A percentile compares a stretch with the other conserved stretches of the same genome.
phyloP scores from a whole-genome alignment of 495 filamentous ascomycete species.

The Thermothielavioides terrestris region DNA sequence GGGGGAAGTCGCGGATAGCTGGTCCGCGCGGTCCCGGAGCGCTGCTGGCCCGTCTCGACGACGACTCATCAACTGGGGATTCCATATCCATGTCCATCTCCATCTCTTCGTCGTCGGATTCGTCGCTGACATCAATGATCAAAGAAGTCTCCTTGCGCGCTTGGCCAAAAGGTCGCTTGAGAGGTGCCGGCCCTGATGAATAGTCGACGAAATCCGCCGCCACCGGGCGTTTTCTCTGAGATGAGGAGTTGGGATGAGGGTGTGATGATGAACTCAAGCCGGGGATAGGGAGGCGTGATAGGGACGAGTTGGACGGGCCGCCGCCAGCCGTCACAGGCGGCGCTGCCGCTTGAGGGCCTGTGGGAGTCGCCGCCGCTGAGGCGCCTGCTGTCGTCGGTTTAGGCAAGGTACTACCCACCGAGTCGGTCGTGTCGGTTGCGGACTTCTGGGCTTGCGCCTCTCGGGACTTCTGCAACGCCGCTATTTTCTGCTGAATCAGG shows the following conservation, averaged over 20 bases:
- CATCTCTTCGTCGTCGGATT: constrained; percentile 38
- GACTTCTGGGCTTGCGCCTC: constrained; percentile 19
- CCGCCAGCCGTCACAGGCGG: neutral
- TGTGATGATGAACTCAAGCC: constrained; percentile 7
- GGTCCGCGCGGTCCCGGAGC: constrained; percentile 23
- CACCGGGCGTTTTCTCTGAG: constrained; percentile 66
- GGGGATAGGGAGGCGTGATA: constrained; percentile 4
- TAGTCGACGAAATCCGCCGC: constrained; percentile 72
- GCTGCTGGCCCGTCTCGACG: constrained; percentile 15
- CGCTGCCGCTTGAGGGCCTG: neutral
- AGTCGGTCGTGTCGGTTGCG: neutral
- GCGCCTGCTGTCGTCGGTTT: neutral
- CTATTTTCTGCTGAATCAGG: constrained; percentile 39
- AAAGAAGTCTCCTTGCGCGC: constrained; percentile 41
- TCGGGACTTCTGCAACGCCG: constrained; percentile 36
- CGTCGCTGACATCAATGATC: constrained; percentile 71
- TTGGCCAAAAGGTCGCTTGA: constrained; percentile 57
- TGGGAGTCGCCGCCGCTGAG: neutral
- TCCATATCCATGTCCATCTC: constrained; percentile 46
- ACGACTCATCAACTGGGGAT: constrained; percentile 33
- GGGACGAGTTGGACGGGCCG: neutral
- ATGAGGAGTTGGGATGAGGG: constrained; percentile 3
- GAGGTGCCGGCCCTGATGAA: constrained; percentile 31
- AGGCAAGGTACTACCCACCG: neutral
- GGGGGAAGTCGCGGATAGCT: constrained; percentile 37